phyloP scores from a whole-genome alignment of 192 early-diverging fungal species.

The Pilobolus umbonatus region DNA sequence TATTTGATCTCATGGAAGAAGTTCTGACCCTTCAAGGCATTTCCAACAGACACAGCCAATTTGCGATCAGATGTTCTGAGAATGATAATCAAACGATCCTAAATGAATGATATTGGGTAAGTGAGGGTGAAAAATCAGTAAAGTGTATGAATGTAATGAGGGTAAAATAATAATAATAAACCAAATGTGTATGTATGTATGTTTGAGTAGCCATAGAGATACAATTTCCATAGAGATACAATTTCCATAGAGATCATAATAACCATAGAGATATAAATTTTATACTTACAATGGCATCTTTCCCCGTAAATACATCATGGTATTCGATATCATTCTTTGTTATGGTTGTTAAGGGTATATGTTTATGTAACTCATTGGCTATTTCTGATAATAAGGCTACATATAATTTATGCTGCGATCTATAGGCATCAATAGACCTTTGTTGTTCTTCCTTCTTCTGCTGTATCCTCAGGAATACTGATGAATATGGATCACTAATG shows the following conservation, averaged over 20 bases:
- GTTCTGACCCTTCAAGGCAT: conserved; percentile 80
- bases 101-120: neutral
- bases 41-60: conserved; percentile 78
- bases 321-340: conserved; percentile 80
- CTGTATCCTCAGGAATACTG: conserved; percentile 15
- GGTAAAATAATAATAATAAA: no score
- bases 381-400: conserved; percentile 69
- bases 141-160: no score
- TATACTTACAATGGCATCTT: conserved; percentile 84
- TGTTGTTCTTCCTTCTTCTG: conserved; percentile 18
- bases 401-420: conserved; percentile 41
- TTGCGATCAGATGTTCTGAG: conserved; percentile 82
- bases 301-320: conserved; percentile 77
- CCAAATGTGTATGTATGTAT: no score
- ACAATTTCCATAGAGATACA: no score
- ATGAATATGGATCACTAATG: conserved; percentile 6
- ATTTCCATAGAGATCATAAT: no score
- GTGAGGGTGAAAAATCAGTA: neutral
- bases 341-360: conserved; percentile 56
- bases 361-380: conserved; percentile 55
- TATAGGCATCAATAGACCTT: conserved; percentile 21
- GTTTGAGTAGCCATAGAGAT: no score
- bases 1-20: conserved; percentile 91
- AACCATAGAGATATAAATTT: no score
- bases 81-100: conserved; percentile 59